phyloP scores from a whole-genome alignment of 305 asterid genomes.

The Plantago lanceolata region DNA sequence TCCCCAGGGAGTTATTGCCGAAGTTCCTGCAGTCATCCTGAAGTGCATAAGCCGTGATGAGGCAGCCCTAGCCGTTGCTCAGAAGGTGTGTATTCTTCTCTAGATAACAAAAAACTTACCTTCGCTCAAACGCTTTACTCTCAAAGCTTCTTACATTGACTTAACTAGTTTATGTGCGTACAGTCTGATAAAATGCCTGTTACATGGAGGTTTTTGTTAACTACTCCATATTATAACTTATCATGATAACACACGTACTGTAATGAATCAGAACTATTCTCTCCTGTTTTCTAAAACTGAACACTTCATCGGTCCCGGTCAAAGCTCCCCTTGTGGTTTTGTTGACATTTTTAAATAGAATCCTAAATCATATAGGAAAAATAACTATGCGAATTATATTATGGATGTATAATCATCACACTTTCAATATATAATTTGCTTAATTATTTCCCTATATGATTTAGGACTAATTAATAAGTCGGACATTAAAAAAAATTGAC shows the following conservation, averaged over 20 bases:
- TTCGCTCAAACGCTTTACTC: neutral
- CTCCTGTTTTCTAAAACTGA: neutral
- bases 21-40: constrained; percentile 85
- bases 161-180: neutral
- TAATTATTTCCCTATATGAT: no score
- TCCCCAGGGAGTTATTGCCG: constrained; percentile 70
- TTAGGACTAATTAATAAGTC: no score
- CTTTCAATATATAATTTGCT: no score
- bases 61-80: constrained; percentile 97
- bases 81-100: constrained; percentile 40
- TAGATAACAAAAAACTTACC: neutral
- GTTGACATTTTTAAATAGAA: no score
- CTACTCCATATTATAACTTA: neutral
- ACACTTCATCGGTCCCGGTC: no score
- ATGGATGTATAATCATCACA: no score
- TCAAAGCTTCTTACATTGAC: neutral
- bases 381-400: no score
- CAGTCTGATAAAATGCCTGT: neutral
- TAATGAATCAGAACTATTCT: neutral
- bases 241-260: neutral
- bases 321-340: no score
- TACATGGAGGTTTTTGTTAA: neutral
- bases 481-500: no score
- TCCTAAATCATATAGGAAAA: no score
- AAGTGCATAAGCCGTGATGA: constrained; percentile 92